These are phyloP conservation scores for Musa itinerans DNA, from an alignment of 176 grass and related monocot genomes.

Conservation along the genomic window DNA sequence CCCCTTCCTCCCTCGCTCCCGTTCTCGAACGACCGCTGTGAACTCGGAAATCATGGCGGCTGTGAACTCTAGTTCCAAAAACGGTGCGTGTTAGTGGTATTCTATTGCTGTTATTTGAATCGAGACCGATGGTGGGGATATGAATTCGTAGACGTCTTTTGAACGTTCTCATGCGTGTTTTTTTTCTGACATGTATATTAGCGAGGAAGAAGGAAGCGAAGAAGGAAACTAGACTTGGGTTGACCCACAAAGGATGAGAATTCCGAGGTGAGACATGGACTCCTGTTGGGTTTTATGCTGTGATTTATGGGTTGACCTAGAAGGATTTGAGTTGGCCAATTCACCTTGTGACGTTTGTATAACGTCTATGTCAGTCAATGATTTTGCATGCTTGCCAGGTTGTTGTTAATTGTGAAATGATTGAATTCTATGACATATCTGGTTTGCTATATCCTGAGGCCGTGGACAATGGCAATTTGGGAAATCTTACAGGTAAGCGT, in stretches of 20 bases:
- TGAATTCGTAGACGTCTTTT: no score
- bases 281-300: neutral
- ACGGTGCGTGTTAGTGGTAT: no score
- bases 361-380: no score
- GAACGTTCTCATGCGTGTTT: no score
- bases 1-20: no score
- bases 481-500: slow-evolving; percentile 54
- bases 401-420: slow-evolving; percentile 90
- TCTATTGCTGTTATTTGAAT: no score
- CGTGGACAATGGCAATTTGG: slow-evolving; percentile 83
- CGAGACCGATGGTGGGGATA: no score
- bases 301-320: neutral
- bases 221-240: slow-evolving; percentile 83
- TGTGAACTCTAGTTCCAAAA: no score
- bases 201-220: slow-evolving; percentile 93
- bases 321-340: no score
- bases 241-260: slow-evolving; percentile 75
- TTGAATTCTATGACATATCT: slow-evolving; percentile 93
- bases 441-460: slow-evolving; percentile 87
- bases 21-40: no score
- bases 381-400: slow-evolving; percentile 33
- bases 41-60: no score
- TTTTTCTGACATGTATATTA: neutral
- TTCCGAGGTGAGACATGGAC: slow-evolving; percentile 54
- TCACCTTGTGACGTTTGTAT: no score